These are phyloP conservation scores for Aegle marmelos DNA, from an alignment of 345 rosid species.

Conservation along the genomic window DNA sequence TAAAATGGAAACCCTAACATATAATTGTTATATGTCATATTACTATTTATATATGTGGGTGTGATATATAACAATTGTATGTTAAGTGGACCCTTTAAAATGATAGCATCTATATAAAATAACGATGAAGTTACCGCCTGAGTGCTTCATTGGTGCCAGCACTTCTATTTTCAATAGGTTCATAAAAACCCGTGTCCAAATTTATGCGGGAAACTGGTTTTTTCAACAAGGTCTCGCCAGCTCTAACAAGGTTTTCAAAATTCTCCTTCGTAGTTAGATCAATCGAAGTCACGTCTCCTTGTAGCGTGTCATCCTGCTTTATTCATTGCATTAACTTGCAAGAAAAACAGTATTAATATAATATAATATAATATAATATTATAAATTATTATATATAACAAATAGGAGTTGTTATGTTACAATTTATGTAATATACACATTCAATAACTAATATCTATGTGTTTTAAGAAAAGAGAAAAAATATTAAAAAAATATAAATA, in stretches of 20 bases:
- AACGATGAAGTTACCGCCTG: conserved; percentile 31
- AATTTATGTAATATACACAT: no score
- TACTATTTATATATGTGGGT: no score
- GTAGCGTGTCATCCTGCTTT: conserved; percentile 45
- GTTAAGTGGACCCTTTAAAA: no score
- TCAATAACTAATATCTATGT: no score
- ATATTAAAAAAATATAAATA: no score
- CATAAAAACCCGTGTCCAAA: conserved; percentile 48
- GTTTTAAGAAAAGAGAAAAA: no score
- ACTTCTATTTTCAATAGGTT: conserved; percentile 41
- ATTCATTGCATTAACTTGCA: neutral
- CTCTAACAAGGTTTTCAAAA: conserved; percentile 41
- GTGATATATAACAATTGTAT: no score
- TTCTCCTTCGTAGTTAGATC: conserved; percentile 54
- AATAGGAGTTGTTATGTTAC: no score
- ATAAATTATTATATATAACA: neutral
- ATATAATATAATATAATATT: neutral
- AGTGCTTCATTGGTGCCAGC: conserved; percentile 57
- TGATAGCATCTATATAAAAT: neutral
- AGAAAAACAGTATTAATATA: neutral
- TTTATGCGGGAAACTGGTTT: conserved; percentile 37
- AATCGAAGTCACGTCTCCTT: conserved; percentile 34
- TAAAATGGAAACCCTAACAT: no score
- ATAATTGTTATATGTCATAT: no score
- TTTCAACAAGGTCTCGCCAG: conserved; percentile 45